Percentiles rank a stretch among this genome's conserved stretches.
phyloP scores from a whole-genome alignment of 495 filamentous ascomycete species.

The Rhypophila decipiens region DNA sequence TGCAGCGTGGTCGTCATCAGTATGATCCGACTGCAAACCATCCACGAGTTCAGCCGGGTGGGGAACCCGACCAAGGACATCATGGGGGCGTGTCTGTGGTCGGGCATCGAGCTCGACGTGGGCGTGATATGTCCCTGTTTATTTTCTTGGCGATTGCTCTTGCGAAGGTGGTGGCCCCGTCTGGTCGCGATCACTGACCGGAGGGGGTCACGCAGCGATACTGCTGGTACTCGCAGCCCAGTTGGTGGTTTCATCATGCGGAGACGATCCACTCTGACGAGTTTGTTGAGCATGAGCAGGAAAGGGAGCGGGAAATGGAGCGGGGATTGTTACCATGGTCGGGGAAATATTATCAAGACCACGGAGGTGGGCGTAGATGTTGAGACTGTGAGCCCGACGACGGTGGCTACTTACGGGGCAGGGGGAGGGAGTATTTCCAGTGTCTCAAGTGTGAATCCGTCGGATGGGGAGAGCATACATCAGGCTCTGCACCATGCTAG shows the following conservation, averaged over 20 bases:
- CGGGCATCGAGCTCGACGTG: conserved; percentile 24
- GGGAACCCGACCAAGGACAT: conserved; percentile 25
- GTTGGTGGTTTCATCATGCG: too few species aligned
- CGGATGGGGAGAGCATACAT: too few species aligned
- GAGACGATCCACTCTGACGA: too few species aligned
- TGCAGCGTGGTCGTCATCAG: conserved; percentile 27
- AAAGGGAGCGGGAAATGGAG: too few species aligned
- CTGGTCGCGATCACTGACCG: too few species aligned
- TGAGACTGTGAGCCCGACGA: background rate
- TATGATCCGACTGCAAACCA: conserved; percentile 24
- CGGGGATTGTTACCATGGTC: too few species aligned
- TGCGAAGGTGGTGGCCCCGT: conserved; percentile 15
- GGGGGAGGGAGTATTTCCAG: too few species aligned
- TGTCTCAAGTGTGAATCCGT: too few species aligned
- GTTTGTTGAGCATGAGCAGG: background rate
- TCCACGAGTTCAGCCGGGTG: conserved; percentile 17
- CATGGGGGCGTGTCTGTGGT: conserved; percentile 23
- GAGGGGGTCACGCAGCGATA: too few species aligned
- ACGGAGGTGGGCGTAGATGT: background rate
- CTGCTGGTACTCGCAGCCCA: too few species aligned
- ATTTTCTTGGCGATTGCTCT: conserved; percentile 20
- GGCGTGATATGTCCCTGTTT: conserved; percentile 28
- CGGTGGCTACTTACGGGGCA: background rate
- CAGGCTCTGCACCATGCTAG: too few species aligned
- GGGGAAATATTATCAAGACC: conserved; percentile 1